These are phyloP conservation scores for Porodaedalea pini DNA, from an alignment of 1,284 basidiomycete genomes.

Conservation along the genomic window DNA sequence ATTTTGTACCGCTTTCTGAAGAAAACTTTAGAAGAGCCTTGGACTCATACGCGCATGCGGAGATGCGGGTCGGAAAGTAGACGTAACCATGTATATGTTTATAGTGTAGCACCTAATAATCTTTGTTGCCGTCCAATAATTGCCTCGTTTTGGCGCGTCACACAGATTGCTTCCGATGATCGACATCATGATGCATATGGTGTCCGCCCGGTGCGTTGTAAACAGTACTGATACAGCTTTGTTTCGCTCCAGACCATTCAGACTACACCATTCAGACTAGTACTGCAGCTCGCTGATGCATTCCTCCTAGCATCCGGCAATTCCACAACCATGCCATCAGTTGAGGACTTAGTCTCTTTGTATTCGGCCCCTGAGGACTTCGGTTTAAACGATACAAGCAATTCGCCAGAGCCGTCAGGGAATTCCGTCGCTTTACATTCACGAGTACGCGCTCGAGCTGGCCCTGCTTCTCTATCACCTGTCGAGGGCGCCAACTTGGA, in stretches of 20 bases:
- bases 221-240: no score
- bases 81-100: background rate
- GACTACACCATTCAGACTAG: background rate
- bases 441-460: background rate
- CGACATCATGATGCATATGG: no score
- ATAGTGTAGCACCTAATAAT: background rate
- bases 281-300: background rate
- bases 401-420: background rate
- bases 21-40: constrained; percentile 54
- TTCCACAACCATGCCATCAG: background rate
- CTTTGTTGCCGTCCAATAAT: no score
- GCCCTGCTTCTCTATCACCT: background rate
- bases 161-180: no score
- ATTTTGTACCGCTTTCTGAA: constrained; percentile 13
- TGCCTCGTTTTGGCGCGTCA: no score
- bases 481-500: background rate
- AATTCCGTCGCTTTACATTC: background rate
- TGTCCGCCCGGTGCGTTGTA: no score
- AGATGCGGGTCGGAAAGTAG: constrained; percentile 73
- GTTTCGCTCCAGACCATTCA: background rate
- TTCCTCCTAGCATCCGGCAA: background rate
- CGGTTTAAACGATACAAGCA: background rate
- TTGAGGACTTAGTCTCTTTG: background rate
- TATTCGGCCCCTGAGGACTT: background rate
- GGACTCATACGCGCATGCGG: constrained; percentile 64